These are phyloP conservation scores for Fomes fomentarius DNA, from an alignment of 1,284 basidiomycete genomes.

Conservation along the genomic window DNA sequence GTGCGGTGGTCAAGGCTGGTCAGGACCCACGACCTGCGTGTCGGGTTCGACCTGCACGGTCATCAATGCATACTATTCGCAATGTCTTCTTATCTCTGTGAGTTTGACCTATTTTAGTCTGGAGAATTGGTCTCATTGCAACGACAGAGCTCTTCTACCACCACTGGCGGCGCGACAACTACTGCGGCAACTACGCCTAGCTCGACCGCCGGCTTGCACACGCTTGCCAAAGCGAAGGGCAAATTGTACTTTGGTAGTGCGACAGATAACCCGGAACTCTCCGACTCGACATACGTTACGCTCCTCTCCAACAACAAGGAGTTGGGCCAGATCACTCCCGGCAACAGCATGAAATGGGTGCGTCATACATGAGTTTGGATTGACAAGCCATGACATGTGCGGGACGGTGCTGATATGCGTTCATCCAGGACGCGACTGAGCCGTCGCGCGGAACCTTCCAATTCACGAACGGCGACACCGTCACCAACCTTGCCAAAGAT, in stretches of 20 bases:
- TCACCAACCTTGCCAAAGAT: constrained; percentile 48
- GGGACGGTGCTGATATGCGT: background rate
- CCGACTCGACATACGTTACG: constrained; percentile 46
- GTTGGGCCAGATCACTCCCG: constrained; percentile 56
- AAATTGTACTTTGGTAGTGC: constrained; percentile 64
- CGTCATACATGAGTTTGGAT: constrained; percentile 6
- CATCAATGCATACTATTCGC: constrained; percentile 35
- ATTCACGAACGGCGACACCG: constrained; percentile 46
- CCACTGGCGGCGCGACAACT: background rate
- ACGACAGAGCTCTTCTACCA: constrained; percentile 4
- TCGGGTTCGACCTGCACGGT: constrained; percentile 29
- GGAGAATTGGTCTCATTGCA: no score
- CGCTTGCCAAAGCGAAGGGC: constrained; percentile 49
- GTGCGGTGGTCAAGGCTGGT: constrained; percentile 40
- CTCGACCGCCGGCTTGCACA: constrained; percentile 35
- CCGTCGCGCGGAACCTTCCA: constrained; percentile 50
- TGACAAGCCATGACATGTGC: no score
- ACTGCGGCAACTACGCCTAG: constrained; percentile 5
- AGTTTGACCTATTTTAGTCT: background rate
- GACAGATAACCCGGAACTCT: constrained; percentile 59
- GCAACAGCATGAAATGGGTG: constrained; percentile 63
- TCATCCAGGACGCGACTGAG: constrained; percentile 55
- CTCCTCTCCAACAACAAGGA: constrained; percentile 45
- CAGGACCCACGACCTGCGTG: constrained; percentile 37
- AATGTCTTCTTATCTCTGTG: constrained; percentile 30